phyloP scores from a whole-genome alignment of 2,329 filamentous ascomycete genomes.

The Epichloe sp. region DNA sequence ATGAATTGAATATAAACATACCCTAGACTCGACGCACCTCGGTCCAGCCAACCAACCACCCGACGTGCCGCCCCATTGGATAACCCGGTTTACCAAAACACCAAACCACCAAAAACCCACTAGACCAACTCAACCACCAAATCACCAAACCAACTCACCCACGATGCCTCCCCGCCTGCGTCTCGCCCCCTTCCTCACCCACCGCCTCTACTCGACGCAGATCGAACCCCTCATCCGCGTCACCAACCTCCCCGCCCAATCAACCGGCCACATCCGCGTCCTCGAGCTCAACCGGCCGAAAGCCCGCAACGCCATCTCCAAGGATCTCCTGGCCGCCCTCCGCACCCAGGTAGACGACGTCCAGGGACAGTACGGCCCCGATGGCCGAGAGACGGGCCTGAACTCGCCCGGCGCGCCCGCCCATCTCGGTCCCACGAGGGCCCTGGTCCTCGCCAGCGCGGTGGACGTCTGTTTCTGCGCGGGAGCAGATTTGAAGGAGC shows the following conservation, averaged over 20 bases:
- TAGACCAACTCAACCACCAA: too few relatives aligned
- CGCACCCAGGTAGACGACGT: conserved; percentile 60
- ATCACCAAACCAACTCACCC: not conserved
- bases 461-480: conserved; percentile 86
- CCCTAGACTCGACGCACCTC: too few relatives aligned
- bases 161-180: conserved; percentile 21
- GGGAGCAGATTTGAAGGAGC: conserved; percentile 87
- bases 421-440: conserved; percentile 52
- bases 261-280: conserved; percentile 73
- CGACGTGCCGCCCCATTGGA: too few relatives aligned
- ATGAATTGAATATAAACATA: too few relatives aligned
- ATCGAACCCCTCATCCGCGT: conserved; percentile 49
- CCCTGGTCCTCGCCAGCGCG: conserved; percentile 71
- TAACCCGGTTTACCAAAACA: too few relatives aligned
- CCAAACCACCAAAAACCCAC: too few relatives aligned
- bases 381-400: conserved; percentile 35
- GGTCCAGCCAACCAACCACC: too few relatives aligned
- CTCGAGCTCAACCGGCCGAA: conserved; percentile 75
- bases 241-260: conserved; percentile 62
- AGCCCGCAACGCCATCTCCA: conserved; percentile 84
- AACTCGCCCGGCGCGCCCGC: conserved; percentile 25
- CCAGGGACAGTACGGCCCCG: conserved; percentile 44
- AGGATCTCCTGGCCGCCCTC: conserved; percentile 59
- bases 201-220: conserved; percentile 24
- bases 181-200: conserved; percentile 6